A percentile compares a stretch with the other conserved stretches of the same genome.
These are phyloP conservation scores for Colletotrichum eremochloae DNA, from an alignment of 2,329 filamentous ascomycete genomes.

Conservation along the genomic window DNA sequence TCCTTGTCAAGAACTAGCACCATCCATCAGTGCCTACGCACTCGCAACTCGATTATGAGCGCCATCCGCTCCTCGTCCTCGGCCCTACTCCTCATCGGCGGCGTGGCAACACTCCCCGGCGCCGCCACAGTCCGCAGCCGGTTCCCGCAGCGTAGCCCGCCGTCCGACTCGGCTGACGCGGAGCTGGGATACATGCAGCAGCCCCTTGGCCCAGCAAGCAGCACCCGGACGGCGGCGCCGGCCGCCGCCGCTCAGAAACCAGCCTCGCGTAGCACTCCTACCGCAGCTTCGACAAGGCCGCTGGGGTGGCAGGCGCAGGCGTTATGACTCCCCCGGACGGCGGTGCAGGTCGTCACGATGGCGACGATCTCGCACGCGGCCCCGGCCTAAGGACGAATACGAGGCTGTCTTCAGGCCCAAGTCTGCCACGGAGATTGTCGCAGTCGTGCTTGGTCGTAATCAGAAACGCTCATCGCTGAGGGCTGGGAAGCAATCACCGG, in stretches of 20 bases:
- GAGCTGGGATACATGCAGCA: conserved; percentile 40
- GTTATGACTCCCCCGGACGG: conserved; percentile 35
- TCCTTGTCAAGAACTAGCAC: not conserved
- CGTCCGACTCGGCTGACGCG: conserved; percentile 21
- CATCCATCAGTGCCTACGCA: not conserved
- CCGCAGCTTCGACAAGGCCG: not conserved
- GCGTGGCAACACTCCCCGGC: conserved; percentile 44
- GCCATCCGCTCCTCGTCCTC: conserved; percentile 40
- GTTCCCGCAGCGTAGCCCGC: conserved; percentile 26
- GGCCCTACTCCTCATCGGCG: conserved; percentile 44
- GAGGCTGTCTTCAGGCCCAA: not conserved
- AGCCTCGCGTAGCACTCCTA: not conserved
- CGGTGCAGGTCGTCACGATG: conserved; percentile 37
- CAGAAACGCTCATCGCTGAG: conserved; percentile 3
- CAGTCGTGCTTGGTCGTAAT: conserved; percentile 11
- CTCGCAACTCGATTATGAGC: conserved; percentile 18
- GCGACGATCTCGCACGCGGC: conserved; percentile 14
- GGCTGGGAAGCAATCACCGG: not conserved
- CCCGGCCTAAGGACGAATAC: not conserved
- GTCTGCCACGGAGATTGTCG: conserved; percentile 17
- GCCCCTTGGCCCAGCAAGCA: conserved; percentile 32
- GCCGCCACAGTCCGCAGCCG: conserved; percentile 43
- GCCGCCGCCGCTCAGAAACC: not conserved
- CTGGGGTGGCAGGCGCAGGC: conserved; percentile 34
- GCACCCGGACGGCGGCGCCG: not conserved